Evolutionary conservation across 345 rosid genomes (phyloP), one percentile per base, ranked within the genome.

Genomic region (Moricandia moricandioides): DNA sequence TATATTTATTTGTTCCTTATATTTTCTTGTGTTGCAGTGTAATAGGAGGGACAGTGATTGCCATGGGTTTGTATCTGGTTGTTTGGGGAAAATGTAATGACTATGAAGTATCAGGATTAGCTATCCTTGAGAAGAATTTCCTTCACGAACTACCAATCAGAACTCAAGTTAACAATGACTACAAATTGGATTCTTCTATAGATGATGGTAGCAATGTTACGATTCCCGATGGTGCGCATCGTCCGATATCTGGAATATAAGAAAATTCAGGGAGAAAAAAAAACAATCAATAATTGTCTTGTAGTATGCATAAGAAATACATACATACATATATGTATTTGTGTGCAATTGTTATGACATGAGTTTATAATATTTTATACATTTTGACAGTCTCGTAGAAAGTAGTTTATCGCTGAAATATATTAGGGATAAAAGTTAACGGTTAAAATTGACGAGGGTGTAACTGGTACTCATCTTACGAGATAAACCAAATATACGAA

Each of bases 51-150:
- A 67, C 78, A 3, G 79, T 89, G 64, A 88, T 89, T 7, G 93
- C 95, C 2, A 11, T 67, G 7, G 90, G 91, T 5, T 81, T 89
- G 7, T 90, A 88, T 45, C 66, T 77, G 1, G 89, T 90, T 24
- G 90, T 84, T 61, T 87, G 88, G 92, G 94, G 91, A 0, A 87
- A 88, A 74, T 74, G 83, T 79, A 90, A 87, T 70, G 92, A 90
- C 67, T 83, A 73, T 62, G 64, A 73, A 31, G 52, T 31, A 7
- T 65, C 74, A 11, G 66, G 6, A 16, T 58, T 43, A 40, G 14
- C 62, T 8, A 40, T 10, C 8, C 47, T 43, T 7, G 66, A 52
- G 3, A 81, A 68, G 43, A 82, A 30, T 24, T 79, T 21, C 11
- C 61, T 70, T 17, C 80, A 61, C 17, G 77, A 83, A 71, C 75